phyloP scores from a whole-genome alignment of 345 rosid genomes.

The Moricandia arvensis region DNA sequence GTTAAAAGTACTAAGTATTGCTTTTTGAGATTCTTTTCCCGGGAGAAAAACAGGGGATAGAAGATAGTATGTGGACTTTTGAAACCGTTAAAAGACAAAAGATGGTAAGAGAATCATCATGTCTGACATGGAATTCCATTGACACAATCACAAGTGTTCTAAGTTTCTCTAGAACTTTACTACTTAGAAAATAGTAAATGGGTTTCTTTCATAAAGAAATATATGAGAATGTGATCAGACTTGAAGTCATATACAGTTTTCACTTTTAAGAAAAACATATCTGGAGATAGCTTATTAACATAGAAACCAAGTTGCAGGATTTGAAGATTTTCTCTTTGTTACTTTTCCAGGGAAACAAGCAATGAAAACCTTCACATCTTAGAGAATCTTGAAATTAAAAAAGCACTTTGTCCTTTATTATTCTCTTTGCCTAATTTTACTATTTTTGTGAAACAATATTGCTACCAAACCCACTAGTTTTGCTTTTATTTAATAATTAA shows the following conservation, averaged over 20 bases:
- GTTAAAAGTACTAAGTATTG: conserved; percentile 23
- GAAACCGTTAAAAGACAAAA: conserved; percentile 34
- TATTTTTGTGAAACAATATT: conserved; percentile 5
- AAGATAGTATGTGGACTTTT: conserved; percentile 15
- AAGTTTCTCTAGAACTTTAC: conserved; percentile 19
- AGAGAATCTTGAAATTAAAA: not conserved
- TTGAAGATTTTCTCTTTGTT: conserved; percentile 5
- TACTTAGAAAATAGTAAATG: not conserved
- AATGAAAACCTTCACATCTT: conserved; percentile 6
- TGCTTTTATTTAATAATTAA: not conserved
- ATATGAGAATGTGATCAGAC: conserved; percentile 16
- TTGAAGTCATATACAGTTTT: conserved; percentile 22
- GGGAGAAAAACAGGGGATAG: conserved; percentile 34
- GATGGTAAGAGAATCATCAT: conserved; percentile 38
- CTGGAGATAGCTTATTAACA: conserved; percentile 3
- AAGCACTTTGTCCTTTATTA: not conserved
- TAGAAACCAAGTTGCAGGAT: conserved; percentile 23
- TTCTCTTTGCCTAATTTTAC: conserved; percentile 4
- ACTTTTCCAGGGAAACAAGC: conserved; percentile 25
- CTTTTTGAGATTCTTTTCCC: conserved; percentile 30
- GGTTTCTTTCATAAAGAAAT: not conserved
- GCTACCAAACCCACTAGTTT: conserved; percentile 11
- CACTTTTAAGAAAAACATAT: conserved; percentile 10
- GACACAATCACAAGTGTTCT: conserved; percentile 7
- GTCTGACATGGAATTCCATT: conserved; percentile 36